Percentiles rank a stretch among this genome's conserved stretches.
Evolutionary conservation across 2,329 filamentous ascomycete genomes (phyloP).

Genomic region (Aspergillus unguis): DNA sequence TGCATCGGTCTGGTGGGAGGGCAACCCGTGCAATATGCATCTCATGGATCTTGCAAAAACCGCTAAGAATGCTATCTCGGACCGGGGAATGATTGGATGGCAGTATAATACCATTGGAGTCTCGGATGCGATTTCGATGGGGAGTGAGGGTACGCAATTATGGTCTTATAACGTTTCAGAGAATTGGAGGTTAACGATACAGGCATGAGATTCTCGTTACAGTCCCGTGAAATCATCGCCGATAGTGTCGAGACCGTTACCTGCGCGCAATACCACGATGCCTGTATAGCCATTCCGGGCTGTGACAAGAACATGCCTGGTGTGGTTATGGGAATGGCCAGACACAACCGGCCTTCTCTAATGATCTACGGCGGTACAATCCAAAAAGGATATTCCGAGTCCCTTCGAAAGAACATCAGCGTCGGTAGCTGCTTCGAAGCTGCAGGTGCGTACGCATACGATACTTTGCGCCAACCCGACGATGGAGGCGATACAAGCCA

Average conservation of each 20-base stretch:
- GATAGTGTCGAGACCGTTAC: constrained; percentile 93
- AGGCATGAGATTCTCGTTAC: constrained; percentile 93
- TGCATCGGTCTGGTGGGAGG: constrained; percentile 95
- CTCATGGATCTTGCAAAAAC: constrained; percentile 84
- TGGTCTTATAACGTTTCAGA: background rate
- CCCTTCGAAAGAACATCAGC: constrained; percentile 77
- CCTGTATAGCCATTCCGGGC: constrained; percentile 86
- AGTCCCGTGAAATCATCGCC: constrained; percentile 86
- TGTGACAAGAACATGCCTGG: constrained; percentile 99
- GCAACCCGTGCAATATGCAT: constrained; percentile 82
- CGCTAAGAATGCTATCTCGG: constrained; percentile 76
- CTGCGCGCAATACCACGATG: constrained; percentile 87
- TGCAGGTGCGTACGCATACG: constrained; percentile 75
- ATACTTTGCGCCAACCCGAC: constrained; percentile 67
- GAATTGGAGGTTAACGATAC: constrained; percentile 14
- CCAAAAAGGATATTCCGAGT: constrained; percentile 74
- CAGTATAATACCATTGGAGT: constrained; percentile 91
- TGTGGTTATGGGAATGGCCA: constrained; percentile 81
- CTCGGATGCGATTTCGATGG: constrained; percentile 93
- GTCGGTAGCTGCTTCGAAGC: constrained; percentile 87
- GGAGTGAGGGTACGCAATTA: constrained; percentile 66
- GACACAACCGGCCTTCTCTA: constrained; percentile 86
- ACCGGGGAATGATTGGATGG: constrained; percentile 87
- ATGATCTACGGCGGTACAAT: constrained; percentile 97
- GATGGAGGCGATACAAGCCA: constrained; percentile 62